Conservation (phyloP, 2,329 filamentous ascomycete genomes). For the Lasiodiplodia hormozganensis region DNA sequence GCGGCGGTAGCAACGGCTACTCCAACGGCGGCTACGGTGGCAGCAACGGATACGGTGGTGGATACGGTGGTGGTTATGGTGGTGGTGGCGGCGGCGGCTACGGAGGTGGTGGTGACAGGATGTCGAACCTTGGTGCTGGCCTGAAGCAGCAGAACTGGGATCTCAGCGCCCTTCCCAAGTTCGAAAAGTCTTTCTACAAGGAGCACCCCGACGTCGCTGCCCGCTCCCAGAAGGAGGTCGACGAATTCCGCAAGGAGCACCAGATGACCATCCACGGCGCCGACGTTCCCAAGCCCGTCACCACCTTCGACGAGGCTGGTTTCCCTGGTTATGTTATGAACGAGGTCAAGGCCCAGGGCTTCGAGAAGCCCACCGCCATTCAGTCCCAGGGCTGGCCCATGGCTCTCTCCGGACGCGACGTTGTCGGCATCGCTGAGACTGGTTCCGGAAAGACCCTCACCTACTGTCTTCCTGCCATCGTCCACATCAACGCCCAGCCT, state of each 20-base stretch:
- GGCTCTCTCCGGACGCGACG: constrained; percentile 96
- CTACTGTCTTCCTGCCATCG: constrained; percentile 96
- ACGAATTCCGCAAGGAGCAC: constrained; percentile 84
- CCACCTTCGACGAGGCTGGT: constrained; percentile 96
- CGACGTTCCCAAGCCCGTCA: constrained; percentile 89
- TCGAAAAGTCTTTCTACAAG: constrained; percentile 99
- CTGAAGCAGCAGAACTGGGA: constrained; percentile 93
- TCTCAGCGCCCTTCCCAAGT: constrained; percentile 81
- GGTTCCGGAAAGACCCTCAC: constrained; percentile 99
- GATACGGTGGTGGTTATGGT: constrained; percentile 36
- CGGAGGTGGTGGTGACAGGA: constrained; percentile 84
- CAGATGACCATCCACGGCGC: constrained; percentile 82
- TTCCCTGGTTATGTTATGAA: constrained; percentile 98
- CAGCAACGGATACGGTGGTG: constrained; percentile 38
- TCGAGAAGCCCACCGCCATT: constrained; percentile 90
- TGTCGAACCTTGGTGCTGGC: constrained; percentile 87
- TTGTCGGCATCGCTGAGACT: constrained; percentile 98
- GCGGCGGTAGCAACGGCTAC: constrained; percentile 37
- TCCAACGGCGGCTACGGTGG: constrained; percentile 38
- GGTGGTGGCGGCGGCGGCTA: constrained; percentile 52
- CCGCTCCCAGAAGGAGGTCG: constrained; percentile 80
- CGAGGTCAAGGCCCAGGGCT: constrained; percentile 98
- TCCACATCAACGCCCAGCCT: constrained; percentile 99
- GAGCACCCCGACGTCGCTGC: constrained; percentile 80
- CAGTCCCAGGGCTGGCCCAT: constrained; percentile 99